A percentile compares a stretch with the other conserved stretches of the same genome.
These are phyloP conservation scores for Balamuthia mandrillaris DNA, from an alignment of 208 protist genomes.

Conservation along the genomic window DNA sequence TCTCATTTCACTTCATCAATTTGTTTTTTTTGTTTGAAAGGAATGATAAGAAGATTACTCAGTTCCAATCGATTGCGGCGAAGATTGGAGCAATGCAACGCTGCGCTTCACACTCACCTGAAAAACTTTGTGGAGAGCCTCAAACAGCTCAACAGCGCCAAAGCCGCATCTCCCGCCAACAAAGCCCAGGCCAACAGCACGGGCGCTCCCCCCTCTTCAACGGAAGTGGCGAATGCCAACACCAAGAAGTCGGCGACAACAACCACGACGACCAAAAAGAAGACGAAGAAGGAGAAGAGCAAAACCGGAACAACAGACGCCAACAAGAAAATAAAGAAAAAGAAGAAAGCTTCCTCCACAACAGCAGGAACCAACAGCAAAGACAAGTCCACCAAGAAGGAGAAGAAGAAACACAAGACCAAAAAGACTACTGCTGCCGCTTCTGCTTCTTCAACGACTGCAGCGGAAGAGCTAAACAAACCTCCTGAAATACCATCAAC, in stretches of 20 bases:
- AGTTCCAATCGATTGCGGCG: background rate
- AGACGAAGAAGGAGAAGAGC: background rate
- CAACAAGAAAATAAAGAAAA: slow-evolving; percentile 22
- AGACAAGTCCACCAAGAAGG: background rate
- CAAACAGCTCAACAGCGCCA: background rate
- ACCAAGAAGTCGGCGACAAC: background rate
- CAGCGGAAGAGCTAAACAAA: no score
- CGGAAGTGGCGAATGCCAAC: background rate
- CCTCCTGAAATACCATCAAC: no score
- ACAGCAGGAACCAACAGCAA: no score
- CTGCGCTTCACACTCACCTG: background rate
- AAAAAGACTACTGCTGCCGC: no score
- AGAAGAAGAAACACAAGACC: slow-evolving; percentile 12
- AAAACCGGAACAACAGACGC: background rate
- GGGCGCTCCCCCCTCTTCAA: background rate
- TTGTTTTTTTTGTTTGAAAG: no score
- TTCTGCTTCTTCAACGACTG: no score
- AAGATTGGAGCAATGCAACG: background rate
- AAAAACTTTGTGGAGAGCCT: background rate
- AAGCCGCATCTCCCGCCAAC: background rate
- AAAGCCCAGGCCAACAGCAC: background rate
- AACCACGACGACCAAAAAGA: background rate
- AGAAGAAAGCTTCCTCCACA: no score
- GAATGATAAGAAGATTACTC: background rate
- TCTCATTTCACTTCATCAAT: no score